phyloP scores from a whole-genome alignment of 139 green algal genomes.

The Eudorina sp. region DNA sequence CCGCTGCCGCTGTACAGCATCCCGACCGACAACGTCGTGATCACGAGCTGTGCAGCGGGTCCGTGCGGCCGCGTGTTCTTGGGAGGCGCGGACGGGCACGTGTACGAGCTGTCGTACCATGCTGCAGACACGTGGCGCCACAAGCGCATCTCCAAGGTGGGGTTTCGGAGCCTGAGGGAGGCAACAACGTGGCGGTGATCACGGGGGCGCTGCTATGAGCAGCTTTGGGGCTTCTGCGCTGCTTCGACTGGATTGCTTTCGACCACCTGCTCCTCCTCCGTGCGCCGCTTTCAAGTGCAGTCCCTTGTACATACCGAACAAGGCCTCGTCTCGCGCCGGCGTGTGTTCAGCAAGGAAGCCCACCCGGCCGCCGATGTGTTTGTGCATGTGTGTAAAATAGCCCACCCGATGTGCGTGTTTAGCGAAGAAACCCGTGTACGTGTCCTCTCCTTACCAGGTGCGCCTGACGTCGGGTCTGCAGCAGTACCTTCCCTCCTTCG shows the following conservation, averaged over 20 bases:
- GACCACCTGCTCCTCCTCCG: too few relatives aligned
- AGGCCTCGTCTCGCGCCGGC: too few relatives aligned
- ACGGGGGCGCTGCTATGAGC: too few relatives aligned
- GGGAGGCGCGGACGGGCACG: slow-evolving; percentile 89
- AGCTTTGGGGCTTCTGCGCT: not conserved
- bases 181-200: not conserved
- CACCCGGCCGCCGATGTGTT: too few relatives aligned
- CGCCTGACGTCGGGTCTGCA: slow-evolving; percentile 71
- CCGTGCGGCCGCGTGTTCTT: slow-evolving; percentile 89
- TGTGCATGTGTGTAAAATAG: too few relatives aligned
- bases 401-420: too few relatives aligned
- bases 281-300: too few relatives aligned
- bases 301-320: too few relatives aligned
- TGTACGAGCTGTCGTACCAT: slow-evolving; percentile 95
- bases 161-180: not conserved
- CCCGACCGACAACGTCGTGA: slow-evolving; percentile 86
- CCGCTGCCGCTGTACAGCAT: slow-evolving; percentile 88
- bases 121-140: slow-evolving; percentile 75
- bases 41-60: slow-evolving; percentile 74
- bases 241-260: not conserved
- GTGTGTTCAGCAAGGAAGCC: too few relatives aligned
- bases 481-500: slow-evolving; percentile 75
- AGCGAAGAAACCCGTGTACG: too few relatives aligned
- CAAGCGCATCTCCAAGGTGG: slow-evolving; percentile 83
- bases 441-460: too few relatives aligned